A percentile compares a stretch with the other conserved stretches of the same genome.
Evolutionary conservation across 306 rosid genomes (phyloP).

Genomic region (Quercus aquifolioides): DNA sequence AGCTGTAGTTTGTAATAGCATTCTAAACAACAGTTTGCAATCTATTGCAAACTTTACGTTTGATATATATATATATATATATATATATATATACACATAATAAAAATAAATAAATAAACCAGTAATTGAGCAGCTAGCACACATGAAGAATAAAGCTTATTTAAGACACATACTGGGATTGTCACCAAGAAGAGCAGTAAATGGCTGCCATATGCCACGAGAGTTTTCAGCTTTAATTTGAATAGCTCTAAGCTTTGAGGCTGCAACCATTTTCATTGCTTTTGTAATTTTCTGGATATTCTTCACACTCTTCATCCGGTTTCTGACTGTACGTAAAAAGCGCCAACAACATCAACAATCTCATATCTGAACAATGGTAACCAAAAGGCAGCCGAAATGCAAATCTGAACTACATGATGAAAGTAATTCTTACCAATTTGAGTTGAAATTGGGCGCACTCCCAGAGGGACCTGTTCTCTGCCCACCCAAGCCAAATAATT

Average conservation of each 20-base stretch:
- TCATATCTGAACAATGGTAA: background rate
- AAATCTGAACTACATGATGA: background rate
- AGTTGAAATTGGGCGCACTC: conserved; percentile 87
- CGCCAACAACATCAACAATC: conserved; percentile 9
- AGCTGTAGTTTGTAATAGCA: background rate
- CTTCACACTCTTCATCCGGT: conserved; percentile 96
- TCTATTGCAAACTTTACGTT: background rate
- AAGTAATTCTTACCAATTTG: conserved; percentile 66
- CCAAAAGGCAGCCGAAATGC: background rate
- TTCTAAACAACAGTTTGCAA: background rate
- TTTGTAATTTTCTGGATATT: conserved; percentile 95
- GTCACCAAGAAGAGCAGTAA: conserved; percentile 93
- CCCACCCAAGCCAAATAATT: conserved; percentile 12
- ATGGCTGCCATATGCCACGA: conserved; percentile 98
- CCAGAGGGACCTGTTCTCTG: conserved; percentile 71
- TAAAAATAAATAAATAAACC: background rate
- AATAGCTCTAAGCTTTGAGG: conserved; percentile 87
- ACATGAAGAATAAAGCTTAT: background rate
- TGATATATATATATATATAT: no score
- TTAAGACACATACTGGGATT: conserved; percentile 55
- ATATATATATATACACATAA: no score
- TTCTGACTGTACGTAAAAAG: conserved; percentile 56
- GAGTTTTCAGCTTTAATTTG: conserved; percentile 86
- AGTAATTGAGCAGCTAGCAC: background rate
- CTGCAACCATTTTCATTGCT: conserved; percentile 99